phyloP scores from a whole-genome alignment of 345 rosid species.

The Salix viminalis region DNA sequence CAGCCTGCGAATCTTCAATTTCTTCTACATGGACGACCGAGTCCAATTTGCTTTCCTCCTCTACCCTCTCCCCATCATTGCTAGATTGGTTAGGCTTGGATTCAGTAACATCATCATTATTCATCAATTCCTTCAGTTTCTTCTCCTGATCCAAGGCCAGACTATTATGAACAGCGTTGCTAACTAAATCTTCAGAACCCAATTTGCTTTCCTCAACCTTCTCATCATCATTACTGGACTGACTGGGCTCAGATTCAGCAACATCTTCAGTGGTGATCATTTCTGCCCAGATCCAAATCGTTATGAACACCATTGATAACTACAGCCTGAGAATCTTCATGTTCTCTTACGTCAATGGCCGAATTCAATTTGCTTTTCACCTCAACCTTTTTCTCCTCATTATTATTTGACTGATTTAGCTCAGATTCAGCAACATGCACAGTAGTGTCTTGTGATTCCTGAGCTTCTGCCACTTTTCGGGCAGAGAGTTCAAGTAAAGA shows the following conservation, averaged over 20 bases:
- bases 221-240: neutral
- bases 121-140: neutral
- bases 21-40: neutral
- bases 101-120: neutral
- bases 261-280: neutral
- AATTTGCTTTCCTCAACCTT: neutral
- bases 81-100: neutral
- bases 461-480: neutral
- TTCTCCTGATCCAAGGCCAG: neutral
- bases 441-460: neutral
- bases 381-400: constrained; percentile 18
- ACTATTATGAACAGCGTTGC: neutral
- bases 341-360: constrained; percentile 4
- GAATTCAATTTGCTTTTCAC: constrained; percentile 22
- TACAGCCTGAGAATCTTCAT: constrained; percentile 9
- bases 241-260: neutral
- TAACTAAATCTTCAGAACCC: neutral
- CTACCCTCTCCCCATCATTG: neutral
- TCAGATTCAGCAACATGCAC: neutral
- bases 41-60: neutral
- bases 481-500: neutral
- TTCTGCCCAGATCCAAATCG: neutral
- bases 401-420: neutral
- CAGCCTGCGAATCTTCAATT: neutral
- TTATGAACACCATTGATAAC: neutral